phyloP scores from a whole-genome alignment of 1,284 basidiomycete genomes.

The Irpex sp. region DNA sequence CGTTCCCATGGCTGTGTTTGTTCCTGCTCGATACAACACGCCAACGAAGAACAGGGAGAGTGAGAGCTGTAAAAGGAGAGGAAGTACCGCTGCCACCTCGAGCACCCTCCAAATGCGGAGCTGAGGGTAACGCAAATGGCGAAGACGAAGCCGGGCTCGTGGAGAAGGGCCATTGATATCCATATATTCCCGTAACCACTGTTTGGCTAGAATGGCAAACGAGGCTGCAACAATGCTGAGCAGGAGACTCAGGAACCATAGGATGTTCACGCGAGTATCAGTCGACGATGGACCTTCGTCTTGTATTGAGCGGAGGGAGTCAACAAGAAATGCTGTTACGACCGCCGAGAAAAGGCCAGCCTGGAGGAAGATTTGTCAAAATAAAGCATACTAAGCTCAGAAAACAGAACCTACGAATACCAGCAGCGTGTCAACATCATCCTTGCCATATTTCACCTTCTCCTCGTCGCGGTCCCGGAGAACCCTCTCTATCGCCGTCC shows the following conservation, averaged over 20 bases:
- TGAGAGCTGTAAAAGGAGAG: neutral
- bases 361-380: neutral
- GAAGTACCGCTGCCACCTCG: neutral
- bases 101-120: neutral
- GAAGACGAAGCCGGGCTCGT: neutral
- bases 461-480: neutral
- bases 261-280: neutral
- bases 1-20: too few species aligned
- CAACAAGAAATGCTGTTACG: neutral
- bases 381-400: too few species aligned
- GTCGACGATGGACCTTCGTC: neutral
- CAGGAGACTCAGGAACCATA: neutral
- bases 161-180: neutral
- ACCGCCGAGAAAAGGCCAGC: neutral
- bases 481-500: neutral
- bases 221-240: neutral
- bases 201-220: neutral
- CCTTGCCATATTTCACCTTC: neutral
- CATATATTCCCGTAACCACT: neutral
- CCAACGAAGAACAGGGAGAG: neutral
- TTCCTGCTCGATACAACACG: neutral
- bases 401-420: neutral
- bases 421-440: neutral
- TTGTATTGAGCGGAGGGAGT: too few species aligned
- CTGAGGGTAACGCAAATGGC: neutral